Percentiles rank a stretch among this genome's conserved stretches.
Evolutionary conservation across 371 early-diverging fungal species (phyloP).

Genomic region (Sporodiniella umbellata): DNA sequence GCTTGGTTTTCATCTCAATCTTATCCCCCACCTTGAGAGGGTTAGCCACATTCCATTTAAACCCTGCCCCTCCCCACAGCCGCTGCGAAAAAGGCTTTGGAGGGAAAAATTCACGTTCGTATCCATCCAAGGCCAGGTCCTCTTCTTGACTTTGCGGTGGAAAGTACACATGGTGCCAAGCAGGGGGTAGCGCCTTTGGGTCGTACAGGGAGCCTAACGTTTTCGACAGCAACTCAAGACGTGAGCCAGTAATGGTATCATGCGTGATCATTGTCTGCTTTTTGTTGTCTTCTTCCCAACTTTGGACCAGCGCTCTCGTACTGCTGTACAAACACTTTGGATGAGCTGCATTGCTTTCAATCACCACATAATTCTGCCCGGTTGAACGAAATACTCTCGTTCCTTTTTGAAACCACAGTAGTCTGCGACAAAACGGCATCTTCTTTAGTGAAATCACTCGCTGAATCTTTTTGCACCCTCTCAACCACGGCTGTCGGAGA

Average conservation of each 20-base stretch:
- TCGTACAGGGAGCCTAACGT: slow-evolving; percentile 15
- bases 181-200: slow-evolving; percentile 57
- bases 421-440: too few species aligned
- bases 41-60: slow-evolving; percentile 57
- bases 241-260: slow-evolving; percentile 33
- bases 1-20: slow-evolving; percentile 50
- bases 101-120: slow-evolving; percentile 70
- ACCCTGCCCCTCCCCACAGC: slow-evolving; percentile 84
- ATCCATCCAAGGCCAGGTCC: slow-evolving; percentile 76
- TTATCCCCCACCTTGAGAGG: slow-evolving; percentile 62
- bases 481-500: too few species aligned
- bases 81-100: slow-evolving; percentile 75
- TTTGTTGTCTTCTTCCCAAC: slow-evolving; percentile 2
- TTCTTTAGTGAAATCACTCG: too few species aligned
- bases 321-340: background rate
- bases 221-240: slow-evolving; percentile 26
- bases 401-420: too few species aligned
- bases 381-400: too few species aligned
- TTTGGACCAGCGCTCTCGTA: background rate
- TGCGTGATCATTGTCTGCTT: slow-evolving; percentile 17
- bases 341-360: too few species aligned
- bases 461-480: too few species aligned
- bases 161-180: slow-evolving; percentile 77
- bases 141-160: slow-evolving; percentile 66
- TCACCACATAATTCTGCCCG: too few species aligned